Evolutionary conservation across 164 flowering plant genomes (phyloP).

Genomic region (Vitis cinerea): DNA sequence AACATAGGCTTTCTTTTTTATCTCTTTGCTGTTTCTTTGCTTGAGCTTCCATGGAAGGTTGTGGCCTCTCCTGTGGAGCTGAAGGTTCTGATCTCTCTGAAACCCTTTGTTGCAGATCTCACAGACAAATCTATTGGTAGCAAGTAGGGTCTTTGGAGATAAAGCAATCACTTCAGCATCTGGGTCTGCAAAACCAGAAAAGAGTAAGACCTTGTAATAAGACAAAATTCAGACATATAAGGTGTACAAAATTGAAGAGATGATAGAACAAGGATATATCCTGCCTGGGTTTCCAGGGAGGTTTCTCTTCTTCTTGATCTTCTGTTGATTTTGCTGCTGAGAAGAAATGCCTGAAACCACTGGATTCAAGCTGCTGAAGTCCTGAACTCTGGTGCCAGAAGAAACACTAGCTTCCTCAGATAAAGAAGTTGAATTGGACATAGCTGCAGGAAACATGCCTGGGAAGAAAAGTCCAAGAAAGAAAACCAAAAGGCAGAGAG

Average conservation of each 20-base stretch:
- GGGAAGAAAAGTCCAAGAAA: slow-evolving; percentile 25
- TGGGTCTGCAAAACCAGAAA: slow-evolving; percentile 56
- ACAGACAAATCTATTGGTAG: slow-evolving; percentile 86
- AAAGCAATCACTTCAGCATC: slow-evolving; percentile 92
- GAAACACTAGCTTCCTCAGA: slow-evolving; percentile 72
- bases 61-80: slow-evolving; percentile 93
- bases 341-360: slow-evolving; percentile 29
- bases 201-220: background rate
- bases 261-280: background rate
- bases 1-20: slow-evolving; percentile 68
- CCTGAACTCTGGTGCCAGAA: slow-evolving; percentile 48
- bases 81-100: slow-evolving; percentile 95
- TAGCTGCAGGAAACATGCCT: slow-evolving; percentile 46
- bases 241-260: background rate
- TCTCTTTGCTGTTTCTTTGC: slow-evolving; percentile 66
- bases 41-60: slow-evolving; percentile 95
- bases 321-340: slow-evolving; percentile 33
- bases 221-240: background rate
- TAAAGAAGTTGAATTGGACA: slow-evolving; percentile 71
- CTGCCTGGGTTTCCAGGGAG: slow-evolving; percentile 93
- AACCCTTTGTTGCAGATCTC: slow-evolving; percentile 97
- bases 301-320: slow-evolving; percentile 75
- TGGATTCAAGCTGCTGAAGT: slow-evolving; percentile 38
- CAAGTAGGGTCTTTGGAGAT: slow-evolving; percentile 76
- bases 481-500: slow-evolving; percentile 18